Base-by-base conservation (phyloP, 176 grass and related monocot genomes). In the Olyra latifolia region DNA sequence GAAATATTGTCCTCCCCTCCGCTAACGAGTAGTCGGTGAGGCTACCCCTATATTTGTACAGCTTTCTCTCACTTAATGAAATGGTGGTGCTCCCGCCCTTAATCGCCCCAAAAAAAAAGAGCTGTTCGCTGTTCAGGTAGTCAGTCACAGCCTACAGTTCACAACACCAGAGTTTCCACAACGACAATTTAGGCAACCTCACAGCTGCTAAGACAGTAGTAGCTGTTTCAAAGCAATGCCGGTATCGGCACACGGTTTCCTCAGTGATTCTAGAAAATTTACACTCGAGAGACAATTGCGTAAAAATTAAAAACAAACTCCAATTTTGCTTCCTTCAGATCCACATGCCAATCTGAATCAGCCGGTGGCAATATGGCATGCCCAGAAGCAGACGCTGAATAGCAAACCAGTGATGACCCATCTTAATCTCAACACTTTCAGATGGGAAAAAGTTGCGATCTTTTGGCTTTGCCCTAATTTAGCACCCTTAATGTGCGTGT, bases 301-400 rank as follows among this genome's bases (percentile, higher is more conserved):
- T 35, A 35, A 4, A 35, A 35, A 35, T 2, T 35, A n/a, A 5
- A 66, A 66, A 40, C 16, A 66, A 30, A 53, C 20, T 52, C 14
- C 7, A 19, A 44, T 13, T 60, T 28, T 20, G 39, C 54, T 19
- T 28, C 23, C 7, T 61, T 40, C 39, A 46, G 15, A 75, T 49
- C 15, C 24, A 46, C 0, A 20, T 7, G 40, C 40, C 28, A 61
- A 49, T 49, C 27, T 6, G 54, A 60, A 71, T 17, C 7, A 29
- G 27, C 38, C 38, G 47, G 25, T 4, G n/a, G 19, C 75, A 22
- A 43, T 29, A 43, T 29, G 77, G 16, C 65, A 46, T 46, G 3
- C 3, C 22, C 22, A 80, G 50, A 40, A 53, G 28, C 46, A 83
- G 66, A 72, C 8, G 15, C 25, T 29, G 80, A 70, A 72, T 29